Conservation (phyloP, 371 early-diverging fungal species). For the Chytridiales sp. region DNA sequence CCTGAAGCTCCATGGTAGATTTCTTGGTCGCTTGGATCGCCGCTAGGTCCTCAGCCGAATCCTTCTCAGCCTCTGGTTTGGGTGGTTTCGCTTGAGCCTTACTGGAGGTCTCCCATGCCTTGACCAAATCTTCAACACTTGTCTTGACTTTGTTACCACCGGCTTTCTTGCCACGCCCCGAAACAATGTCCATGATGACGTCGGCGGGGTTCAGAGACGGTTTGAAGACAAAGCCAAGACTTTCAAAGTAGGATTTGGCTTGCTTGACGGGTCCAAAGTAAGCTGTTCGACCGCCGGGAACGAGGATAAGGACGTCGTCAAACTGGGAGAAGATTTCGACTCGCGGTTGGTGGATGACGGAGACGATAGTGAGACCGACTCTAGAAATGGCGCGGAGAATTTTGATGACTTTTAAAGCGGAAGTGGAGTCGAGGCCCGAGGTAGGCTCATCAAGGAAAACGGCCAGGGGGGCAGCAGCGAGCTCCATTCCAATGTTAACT, state of each 20-base stretch:
- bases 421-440: constrained; percentile 74
- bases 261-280: constrained; percentile 68
- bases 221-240: constrained; percentile 34
- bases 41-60: not conserved
- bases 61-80: not conserved
- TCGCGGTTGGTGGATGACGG: constrained; percentile 93
- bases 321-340: constrained; percentile 87
- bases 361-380: constrained; percentile 68
- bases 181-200: constrained; percentile 49
- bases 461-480: constrained; percentile 65
- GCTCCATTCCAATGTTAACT: constrained; percentile 89
- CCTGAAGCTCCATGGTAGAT: constrained; percentile 1
- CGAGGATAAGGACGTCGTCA: constrained; percentile 82
- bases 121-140: constrained; percentile 1
- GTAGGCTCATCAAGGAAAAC: constrained; percentile 93
- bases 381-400: constrained; percentile 29
- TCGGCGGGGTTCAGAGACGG: constrained; percentile 41
- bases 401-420: constrained; percentile 39
- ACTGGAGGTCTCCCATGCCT: not conserved
- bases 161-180: constrained; percentile 20
- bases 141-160: not conserved
- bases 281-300: constrained; percentile 68
- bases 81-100: not conserved
- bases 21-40: not conserved
- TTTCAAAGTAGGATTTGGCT: constrained; percentile 39